phyloP scores from a whole-genome alignment of 768 basidiomycete genomes.

The Auricularia sp. region DNA sequence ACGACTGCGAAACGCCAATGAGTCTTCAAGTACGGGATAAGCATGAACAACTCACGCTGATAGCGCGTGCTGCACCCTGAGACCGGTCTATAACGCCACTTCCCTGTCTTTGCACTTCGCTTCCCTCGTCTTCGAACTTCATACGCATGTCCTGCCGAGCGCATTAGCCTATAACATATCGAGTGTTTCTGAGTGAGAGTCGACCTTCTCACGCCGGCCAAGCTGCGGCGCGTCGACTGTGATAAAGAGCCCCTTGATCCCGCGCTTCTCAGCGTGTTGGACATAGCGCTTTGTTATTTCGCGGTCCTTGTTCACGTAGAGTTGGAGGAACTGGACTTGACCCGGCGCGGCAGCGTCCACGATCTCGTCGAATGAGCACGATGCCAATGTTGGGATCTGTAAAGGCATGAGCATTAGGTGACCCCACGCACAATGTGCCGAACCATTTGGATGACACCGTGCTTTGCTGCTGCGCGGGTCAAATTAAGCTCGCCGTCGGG shows the following conservation, averaged over 20 bases:
- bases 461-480: conserved; percentile 79
- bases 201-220: conserved; percentile 78
- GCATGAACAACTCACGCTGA: conserved; percentile 47
- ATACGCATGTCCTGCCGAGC: conserved; percentile 77
- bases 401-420: neutral
- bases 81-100: conserved; percentile 58
- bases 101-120: conserved; percentile 36
- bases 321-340: conserved; percentile 80
- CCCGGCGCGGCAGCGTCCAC: conserved; percentile 73
- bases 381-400: conserved; percentile 91
- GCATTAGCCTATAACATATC: conserved; percentile 1
- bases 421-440: neutral
- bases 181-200: conserved; percentile 3
- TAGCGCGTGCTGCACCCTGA: conserved; percentile 90
- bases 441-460: conserved; percentile 68
- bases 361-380: conserved; percentile 92
- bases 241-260: conserved; percentile 90
- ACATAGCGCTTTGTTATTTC: conserved; percentile 78
- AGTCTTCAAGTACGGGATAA: neutral
- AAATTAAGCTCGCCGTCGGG: conserved; percentile 90
- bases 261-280: conserved; percentile 80
- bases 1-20: conserved; percentile 44
- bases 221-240: conserved; percentile 97
- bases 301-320: conserved; percentile 92
- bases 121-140: conserved; percentile 81